Base-by-base conservation (phyloP, 805 yeast genomes). In the Candida oleophila region DNA sequence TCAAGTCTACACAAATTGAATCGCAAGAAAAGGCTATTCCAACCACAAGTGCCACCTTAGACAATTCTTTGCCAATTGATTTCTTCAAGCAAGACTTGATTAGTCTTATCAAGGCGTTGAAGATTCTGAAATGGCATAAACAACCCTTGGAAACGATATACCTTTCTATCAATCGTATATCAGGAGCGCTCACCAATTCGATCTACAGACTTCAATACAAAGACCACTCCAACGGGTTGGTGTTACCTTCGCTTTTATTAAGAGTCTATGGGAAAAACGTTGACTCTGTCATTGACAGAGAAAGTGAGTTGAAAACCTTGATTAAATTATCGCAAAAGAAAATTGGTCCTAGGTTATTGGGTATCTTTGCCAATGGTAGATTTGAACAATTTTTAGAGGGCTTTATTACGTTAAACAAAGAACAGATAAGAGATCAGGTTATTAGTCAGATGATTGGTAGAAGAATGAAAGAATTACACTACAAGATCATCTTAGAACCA, bases 401-500 rank as follows among this genome's bases (percentile, higher is more conserved):
- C 48, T 92, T 96, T 18, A 71, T 78, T 45, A 85, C 98, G 1
- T 75, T 94, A 55, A 81, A 83, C 33, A 85, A 81, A 53, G 74
- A 78, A 5, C 89, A 88, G 55, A 80, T 94, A 43, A 76, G 95
- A 61, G 82, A 83, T 52, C 82, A 89, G 51, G 83, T 82, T 22
- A 83, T 87, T 16, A 81, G 90, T 41, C 83, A 85, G 53, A 86
- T 88, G 73, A 85, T 94, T 52, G 97, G 96, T 12, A 82, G 96
- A 72, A 84, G 99, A 71, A 94, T 94, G 98, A 85, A 91, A 59
- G 97, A 94, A 55, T 74, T 94, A 46, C 99, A 94, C 61, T 76
- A 75, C 47, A 91, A 92, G 57, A 83, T 94, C 18, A 81, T 80
- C 12, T 68, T 94, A 44, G 76, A 80, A 19, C 62, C 66, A 2